phyloP scores from a whole-genome alignment of 495 filamentous ascomycete species.

The Hapsidospora chrysogenum region DNA sequence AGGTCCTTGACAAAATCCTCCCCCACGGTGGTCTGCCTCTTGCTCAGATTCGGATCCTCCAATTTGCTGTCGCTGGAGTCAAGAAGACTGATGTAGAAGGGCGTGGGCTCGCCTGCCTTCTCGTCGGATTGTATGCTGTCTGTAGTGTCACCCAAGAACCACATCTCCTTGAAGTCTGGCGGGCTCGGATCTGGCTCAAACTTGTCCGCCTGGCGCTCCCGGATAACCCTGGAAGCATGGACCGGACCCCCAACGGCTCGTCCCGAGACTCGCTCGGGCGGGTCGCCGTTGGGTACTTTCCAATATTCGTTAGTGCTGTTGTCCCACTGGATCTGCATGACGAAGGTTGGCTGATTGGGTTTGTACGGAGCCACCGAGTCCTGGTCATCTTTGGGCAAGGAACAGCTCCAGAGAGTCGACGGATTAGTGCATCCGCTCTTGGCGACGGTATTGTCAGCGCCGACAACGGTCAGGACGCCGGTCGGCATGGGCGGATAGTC shows the following conservation, averaged over 20 bases:
- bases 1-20: conserved; percentile 24
- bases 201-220: conserved; percentile 3
- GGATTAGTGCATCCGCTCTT: conserved; percentile 51
- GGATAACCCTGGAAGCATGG: background rate
- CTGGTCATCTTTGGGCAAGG: conserved; percentile 60
- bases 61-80: conserved; percentile 13
- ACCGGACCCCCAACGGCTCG: background rate
- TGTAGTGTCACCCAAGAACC: conserved; percentile 70
- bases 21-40: conserved; percentile 12
- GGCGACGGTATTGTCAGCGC: conserved; percentile 38
- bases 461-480: conserved; percentile 59
- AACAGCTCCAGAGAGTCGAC: conserved; percentile 64
- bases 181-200: conserved; percentile 44
- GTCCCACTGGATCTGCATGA: conserved; percentile 62
- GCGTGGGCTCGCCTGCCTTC: conserved; percentile 48
- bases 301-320: conserved; percentile 42
- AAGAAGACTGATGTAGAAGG: conserved; percentile 46
- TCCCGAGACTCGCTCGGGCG: conserved; percentile 9
- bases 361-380: conserved; percentile 38
- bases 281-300: conserved; percentile 17
- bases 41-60: conserved; percentile 16
- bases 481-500: conserved; percentile 75
- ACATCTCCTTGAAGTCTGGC: conserved; percentile 49
- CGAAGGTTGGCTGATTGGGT: conserved; percentile 55
- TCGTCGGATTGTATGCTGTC: conserved; percentile 44